Evolutionary conservation across 176 grass and related monocot species (phyloP).

Genomic region (Luzula sylvatica): DNA sequence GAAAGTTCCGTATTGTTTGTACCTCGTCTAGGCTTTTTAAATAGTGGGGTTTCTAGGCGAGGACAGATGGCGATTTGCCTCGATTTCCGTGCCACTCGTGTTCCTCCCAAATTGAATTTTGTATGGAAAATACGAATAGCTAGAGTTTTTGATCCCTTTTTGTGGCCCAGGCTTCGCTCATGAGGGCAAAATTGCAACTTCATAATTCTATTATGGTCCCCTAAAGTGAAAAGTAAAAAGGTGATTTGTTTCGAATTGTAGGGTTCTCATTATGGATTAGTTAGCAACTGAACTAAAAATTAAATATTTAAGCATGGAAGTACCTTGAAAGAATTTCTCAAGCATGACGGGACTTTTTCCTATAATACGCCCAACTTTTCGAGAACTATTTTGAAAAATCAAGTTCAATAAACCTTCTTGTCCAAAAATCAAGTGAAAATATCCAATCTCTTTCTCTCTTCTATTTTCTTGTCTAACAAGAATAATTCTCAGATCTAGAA

Average conservation of each 20-base stretch:
- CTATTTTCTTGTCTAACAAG: no score
- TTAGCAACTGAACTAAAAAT: neutral
- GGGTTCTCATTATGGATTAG: no score
- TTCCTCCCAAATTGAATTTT: slow-evolving; percentile 83
- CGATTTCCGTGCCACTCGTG: slow-evolving; percentile 91
- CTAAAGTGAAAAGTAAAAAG: slow-evolving; percentile 26
- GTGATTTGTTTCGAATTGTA: no score
- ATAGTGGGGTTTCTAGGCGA: slow-evolving; percentile 91
- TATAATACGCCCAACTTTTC: slow-evolving; percentile 41
- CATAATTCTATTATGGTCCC: slow-evolving; percentile 46
- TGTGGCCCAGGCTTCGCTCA: slow-evolving; percentile 59
- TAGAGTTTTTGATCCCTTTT: slow-evolving; percentile 70
- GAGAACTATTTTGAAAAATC: slow-evolving; percentile 63
- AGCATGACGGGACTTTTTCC: slow-evolving; percentile 43
- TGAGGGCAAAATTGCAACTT: slow-evolving; percentile 68
- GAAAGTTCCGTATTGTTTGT: slow-evolving; percentile 78
- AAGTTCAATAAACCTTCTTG: slow-evolving; percentile 53
- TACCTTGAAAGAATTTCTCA: slow-evolving; percentile 77
- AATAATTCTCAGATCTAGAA: no score
- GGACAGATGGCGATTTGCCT: slow-evolving; percentile 83
- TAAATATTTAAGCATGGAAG: neutral
- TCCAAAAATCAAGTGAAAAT: no score
- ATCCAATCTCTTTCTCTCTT: no score
- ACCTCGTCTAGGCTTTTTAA: slow-evolving; percentile 78
- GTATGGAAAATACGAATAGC: slow-evolving; percentile 75